These are phyloP conservation scores for Paracamarosporium sp. DNA, from an alignment of 2,329 filamentous ascomycete species.

Conservation along the genomic window DNA sequence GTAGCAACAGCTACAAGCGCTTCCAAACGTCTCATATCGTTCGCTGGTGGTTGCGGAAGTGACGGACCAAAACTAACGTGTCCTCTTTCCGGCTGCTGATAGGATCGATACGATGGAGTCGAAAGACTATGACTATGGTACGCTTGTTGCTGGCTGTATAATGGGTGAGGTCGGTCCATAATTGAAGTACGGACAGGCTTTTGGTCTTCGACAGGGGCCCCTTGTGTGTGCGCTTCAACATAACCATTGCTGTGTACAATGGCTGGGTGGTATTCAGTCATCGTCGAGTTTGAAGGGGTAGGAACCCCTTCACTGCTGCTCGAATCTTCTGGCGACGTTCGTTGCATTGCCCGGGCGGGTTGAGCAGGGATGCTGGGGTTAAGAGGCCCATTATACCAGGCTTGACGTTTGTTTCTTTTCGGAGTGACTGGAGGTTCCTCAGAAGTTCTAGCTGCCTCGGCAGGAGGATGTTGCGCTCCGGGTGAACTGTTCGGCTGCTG, in stretches of 20 bases:
- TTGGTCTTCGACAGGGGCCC: constrained; percentile 47
- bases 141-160: constrained; percentile 36
- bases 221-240: constrained; percentile 52
- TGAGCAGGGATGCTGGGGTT: constrained; percentile 26
- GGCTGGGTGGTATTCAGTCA: constrained; percentile 58
- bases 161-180: constrained; percentile 45
- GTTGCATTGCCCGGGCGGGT: constrained; percentile 42
- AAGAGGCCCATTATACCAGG: constrained; percentile 72
- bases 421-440: constrained; percentile 56
- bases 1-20: constrained; percentile 71
- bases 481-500: constrained; percentile 29
- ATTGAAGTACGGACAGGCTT: constrained; percentile 43
- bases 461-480: constrained; percentile 35
- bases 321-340: constrained; percentile 63
- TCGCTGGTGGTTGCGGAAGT: constrained; percentile 43
- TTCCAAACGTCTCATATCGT: constrained; percentile 64
- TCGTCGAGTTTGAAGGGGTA: constrained; percentile 58
- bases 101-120: constrained; percentile 33
- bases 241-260: constrained; percentile 60
- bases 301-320: constrained; percentile 63
- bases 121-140: constrained; percentile 39
- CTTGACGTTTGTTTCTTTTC: constrained; percentile 70
- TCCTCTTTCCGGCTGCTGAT: constrained; percentile 38
- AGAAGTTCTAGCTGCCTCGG: constrained; percentile 45
- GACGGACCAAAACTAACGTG: constrained; percentile 39